These are phyloP conservation scores for Penicillium verrucosum DNA, from an alignment of 2,329 filamentous ascomycete genomes.

Conservation along the genomic window DNA sequence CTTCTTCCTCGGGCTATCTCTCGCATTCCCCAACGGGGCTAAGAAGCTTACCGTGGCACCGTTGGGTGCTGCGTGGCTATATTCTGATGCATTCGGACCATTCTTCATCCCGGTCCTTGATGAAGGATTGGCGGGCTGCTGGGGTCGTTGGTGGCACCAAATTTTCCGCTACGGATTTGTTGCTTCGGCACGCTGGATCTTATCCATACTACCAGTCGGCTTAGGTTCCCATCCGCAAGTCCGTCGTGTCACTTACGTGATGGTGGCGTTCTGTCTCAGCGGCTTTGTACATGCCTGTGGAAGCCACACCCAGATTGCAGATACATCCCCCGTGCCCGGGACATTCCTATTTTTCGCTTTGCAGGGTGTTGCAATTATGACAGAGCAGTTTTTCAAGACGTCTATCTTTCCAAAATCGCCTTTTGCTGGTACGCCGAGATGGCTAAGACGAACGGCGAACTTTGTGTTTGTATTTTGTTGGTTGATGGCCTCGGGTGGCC, in stretches of 20 bases:
- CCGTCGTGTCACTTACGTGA: slow-evolving; percentile 23
- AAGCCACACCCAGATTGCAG: slow-evolving; percentile 63
- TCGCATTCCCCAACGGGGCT: slow-evolving; percentile 51
- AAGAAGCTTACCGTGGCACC: slow-evolving; percentile 59
- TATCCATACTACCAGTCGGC: slow-evolving; percentile 26
- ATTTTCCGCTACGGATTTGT: slow-evolving; percentile 65
- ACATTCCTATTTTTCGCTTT: slow-evolving; percentile 68
- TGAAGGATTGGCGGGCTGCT: slow-evolving; percentile 73
- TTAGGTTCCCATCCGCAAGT: slow-evolving; percentile 15
- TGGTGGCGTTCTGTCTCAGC: slow-evolving; percentile 36
- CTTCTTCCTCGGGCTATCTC: slow-evolving; percentile 53
- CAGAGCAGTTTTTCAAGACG: slow-evolving; percentile 52
- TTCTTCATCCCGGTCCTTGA: slow-evolving; percentile 47
- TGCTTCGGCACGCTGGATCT: slow-evolving; percentile 40
- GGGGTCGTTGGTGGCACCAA: slow-evolving; percentile 90
- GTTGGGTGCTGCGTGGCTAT: slow-evolving; percentile 59
- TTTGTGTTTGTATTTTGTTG: slow-evolving; percentile 61
- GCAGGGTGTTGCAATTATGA: slow-evolving; percentile 62
- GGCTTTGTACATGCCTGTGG: slow-evolving; percentile 64
- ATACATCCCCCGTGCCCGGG: slow-evolving; percentile 53
- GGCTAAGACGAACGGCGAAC: slow-evolving; percentile 56
- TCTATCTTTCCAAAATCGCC: slow-evolving; percentile 34
- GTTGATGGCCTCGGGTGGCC: slow-evolving; percentile 63
- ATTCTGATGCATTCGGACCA: slow-evolving; percentile 56
- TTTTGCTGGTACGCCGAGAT: slow-evolving; percentile 42